These are phyloP conservation scores for Kalanchoe fedtschenkoi DNA, from an alignment of 164 flowering plant species.

Conservation along the genomic window DNA sequence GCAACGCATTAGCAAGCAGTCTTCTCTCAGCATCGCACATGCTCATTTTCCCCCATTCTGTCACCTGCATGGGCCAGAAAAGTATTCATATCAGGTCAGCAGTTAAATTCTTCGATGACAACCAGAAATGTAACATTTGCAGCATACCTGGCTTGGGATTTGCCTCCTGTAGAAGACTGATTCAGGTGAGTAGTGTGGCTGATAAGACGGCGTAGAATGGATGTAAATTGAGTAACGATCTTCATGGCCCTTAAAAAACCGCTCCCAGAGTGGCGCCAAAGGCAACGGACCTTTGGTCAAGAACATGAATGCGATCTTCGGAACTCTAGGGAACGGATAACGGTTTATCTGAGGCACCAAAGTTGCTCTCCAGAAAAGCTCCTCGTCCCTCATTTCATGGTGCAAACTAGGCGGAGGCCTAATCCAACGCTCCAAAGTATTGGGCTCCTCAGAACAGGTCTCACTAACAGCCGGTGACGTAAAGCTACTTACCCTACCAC, in stretches of 20 bases:
- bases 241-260: constrained; percentile 44
- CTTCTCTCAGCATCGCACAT: constrained; percentile 43
- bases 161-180: constrained; percentile 40
- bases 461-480: constrained; percentile 14
- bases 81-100: not conserved
- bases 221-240: constrained; percentile 39
- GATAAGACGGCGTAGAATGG: constrained; percentile 39
- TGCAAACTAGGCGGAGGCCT: constrained; percentile 28
- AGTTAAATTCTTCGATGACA: not conserved
- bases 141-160: constrained; percentile 50
- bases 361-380: constrained; percentile 48
- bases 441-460: constrained; percentile 19
- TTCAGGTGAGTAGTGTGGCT: constrained; percentile 17
- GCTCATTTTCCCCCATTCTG: constrained; percentile 42
- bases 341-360: constrained; percentile 23
- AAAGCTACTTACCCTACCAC: constrained; percentile 6
- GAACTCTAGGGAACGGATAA: constrained; percentile 38
- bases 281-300: constrained; percentile 45
- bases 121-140: not conserved
- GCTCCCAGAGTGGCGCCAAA: constrained; percentile 55
- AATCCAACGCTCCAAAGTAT: constrained; percentile 27
- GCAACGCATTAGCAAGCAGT: constrained; percentile 39
- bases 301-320: constrained; percentile 62
- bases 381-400: constrained; percentile 41
- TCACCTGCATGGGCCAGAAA: constrained; percentile 13